Percentiles rank a stretch among this genome's conserved stretches.
phyloP scores from a whole-genome alignment of 139 green algal species.

The Closterium sp. region DNA sequence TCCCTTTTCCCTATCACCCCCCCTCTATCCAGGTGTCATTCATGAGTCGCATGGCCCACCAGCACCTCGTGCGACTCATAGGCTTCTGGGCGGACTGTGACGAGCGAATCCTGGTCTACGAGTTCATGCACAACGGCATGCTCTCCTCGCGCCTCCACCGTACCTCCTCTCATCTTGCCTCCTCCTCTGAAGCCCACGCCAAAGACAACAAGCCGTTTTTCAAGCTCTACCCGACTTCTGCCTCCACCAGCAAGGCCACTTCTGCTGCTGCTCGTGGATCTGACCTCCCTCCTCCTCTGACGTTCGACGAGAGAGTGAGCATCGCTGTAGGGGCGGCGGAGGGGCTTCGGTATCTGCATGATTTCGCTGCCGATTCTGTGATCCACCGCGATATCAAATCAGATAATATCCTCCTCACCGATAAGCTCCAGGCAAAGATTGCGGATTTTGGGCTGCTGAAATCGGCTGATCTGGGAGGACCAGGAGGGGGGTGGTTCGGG shows the following conservation, averaged over 20 bases:
- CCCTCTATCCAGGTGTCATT: not conserved
- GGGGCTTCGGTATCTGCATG: constrained; percentile 70
- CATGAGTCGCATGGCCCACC: constrained; percentile 5
- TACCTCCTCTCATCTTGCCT: not conserved
- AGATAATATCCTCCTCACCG: constrained; percentile 60
- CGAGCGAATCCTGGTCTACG: constrained; percentile 26
- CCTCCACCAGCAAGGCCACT: not conserved
- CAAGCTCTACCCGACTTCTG: not conserved
- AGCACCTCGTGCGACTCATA: constrained; percentile 7
- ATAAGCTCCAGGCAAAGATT: constrained; percentile 10
- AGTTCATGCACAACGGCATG: constrained; percentile 20
- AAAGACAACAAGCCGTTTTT: no score
- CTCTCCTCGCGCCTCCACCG: constrained; percentile 4
- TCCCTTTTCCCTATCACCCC: not conserved
- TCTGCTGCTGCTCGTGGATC: no score
- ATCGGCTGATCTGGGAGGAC: not conserved
- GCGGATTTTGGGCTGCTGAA: constrained; percentile 35
- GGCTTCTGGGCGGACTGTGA: constrained; percentile 5
- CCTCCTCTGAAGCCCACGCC: not conserved
- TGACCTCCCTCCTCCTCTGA: not conserved
- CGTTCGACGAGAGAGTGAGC: not conserved
- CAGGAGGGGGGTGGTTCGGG: not conserved
- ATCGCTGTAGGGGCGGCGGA: constrained; percentile 12
- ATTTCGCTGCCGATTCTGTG: constrained; percentile 61
- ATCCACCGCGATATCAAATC: constrained; percentile 81